phyloP scores from a whole-genome alignment of 441 rosid genomes.

The Macaranga tanarius region DNA sequence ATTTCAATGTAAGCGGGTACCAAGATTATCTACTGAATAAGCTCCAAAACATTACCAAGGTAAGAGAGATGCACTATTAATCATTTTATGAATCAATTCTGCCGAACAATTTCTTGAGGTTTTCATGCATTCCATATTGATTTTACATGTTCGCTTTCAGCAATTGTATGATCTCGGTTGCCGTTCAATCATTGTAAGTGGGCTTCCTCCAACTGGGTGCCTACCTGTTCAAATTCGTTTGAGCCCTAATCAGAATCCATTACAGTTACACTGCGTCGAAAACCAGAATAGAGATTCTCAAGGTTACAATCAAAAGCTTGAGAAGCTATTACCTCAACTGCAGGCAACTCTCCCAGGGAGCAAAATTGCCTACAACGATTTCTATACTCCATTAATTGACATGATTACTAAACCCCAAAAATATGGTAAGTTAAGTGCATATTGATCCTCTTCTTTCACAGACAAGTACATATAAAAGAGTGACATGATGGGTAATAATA shows the following conservation, averaged over 20 bases:
- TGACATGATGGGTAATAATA: no score
- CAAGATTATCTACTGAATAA: constrained; percentile 11
- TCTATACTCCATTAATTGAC: not conserved
- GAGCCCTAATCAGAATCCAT: not conserved
- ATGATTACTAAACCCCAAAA: not conserved
- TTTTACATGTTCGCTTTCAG: no score
- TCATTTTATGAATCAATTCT: no score
- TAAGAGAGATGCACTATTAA: no score
- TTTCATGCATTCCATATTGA: no score
- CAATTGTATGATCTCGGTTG: constrained; percentile 11
- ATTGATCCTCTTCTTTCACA: no score
- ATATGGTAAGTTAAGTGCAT: not conserved
- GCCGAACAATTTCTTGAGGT: no score
- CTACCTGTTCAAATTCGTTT: constrained; percentile 6
- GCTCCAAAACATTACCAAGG: constrained; percentile 4
- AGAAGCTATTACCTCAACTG: not conserved
- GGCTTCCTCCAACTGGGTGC: constrained; percentile 8
- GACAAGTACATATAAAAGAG: no score
- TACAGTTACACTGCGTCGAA: not conserved
- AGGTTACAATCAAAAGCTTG: constrained; percentile 10
- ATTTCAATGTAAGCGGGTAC: not conserved
- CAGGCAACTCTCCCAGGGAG: not conserved
- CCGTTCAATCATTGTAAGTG: not conserved
- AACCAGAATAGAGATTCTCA: not conserved
- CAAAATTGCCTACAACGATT: constrained; percentile 4